Base-by-base conservation (phyloP, 768 basidiomycete species). In the Naganishia kalamii region DNA sequence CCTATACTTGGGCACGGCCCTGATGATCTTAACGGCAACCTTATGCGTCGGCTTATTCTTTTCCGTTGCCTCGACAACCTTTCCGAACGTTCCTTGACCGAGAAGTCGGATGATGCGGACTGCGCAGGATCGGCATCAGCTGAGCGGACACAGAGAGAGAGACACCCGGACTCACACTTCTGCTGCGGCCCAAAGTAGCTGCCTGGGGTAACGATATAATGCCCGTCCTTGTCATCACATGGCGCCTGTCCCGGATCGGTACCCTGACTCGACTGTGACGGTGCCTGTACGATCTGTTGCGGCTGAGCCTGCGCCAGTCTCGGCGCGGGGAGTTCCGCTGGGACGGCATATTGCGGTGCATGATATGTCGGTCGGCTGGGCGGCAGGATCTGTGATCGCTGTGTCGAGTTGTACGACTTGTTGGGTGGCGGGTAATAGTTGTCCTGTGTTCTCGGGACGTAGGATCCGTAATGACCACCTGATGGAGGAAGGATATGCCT, bases 11-110 rank as follows among this genome's bases (percentile, higher is more conserved):
- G 90, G 94, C 57, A 99, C 94, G 57, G 92, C 92, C 52, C 96
- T 87, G 71, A 99, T 99, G 66, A 99, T 93, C 83, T 99, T 99
- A 81, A 99, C 92, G 57, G 96, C 96, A 33, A 97, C 93, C 72
- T 85, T 82, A n/a, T 71, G 69, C 19, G 35, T 29, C n/a, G 47
- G 48, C 32, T 37, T 44, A 6, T 35, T 57, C 44, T 84, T 84
- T 80, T 96, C 90, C 71, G 88, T 78, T 7, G 92, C 92, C 78
- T 97, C 90, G 51, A 99, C 92, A 32, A 99, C 96, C 79, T 98
- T 99, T 70, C 96, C 96, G 75, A 98, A 99, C 15, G 96, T 98
- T 13, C 96, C 96, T 81, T 98, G 94, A 19, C 96, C 96, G 5
- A 99, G 82, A 25, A 93, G 82, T 65, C 86, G 84, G 66, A 93